Conservation (phyloP, 768 basidiomycete genomes). For the Sporobolomyces roseus region DNA sequence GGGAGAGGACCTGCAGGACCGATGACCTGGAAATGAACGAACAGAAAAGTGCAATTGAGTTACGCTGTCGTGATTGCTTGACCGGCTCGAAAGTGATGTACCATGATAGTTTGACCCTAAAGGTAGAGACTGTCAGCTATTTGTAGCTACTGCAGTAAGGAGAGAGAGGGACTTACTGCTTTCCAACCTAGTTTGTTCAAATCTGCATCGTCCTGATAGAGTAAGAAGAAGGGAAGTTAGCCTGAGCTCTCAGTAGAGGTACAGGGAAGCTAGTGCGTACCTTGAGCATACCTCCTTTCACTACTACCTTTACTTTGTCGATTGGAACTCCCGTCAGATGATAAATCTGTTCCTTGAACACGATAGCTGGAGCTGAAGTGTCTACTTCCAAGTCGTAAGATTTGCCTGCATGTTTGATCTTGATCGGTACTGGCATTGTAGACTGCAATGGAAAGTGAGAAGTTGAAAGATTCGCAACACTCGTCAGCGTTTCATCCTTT, state of each 20-base stretch:
- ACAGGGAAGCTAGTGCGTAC: background rate
- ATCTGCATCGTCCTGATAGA: slow-evolving; percentile 70
- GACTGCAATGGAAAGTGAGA: background rate
- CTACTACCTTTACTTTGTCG: slow-evolving; percentile 95
- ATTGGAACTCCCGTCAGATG: slow-evolving; percentile 76
- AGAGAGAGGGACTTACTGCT: slow-evolving; percentile 56
- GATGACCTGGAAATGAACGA: slow-evolving; percentile 55
- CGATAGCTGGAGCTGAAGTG: slow-evolving; percentile 59
- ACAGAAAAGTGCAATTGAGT: background rate
- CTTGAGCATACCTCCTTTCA: slow-evolving; percentile 61
- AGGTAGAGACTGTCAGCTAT: background rate
- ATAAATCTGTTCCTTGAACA: slow-evolving; percentile 80
- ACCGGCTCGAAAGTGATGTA: slow-evolving; percentile 2
- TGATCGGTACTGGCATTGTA: slow-evolving; percentile 53
- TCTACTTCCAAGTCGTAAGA: slow-evolving; percentile 67
- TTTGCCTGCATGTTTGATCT: slow-evolving; percentile 88
- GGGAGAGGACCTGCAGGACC: slow-evolving; percentile 90
- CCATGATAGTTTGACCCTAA: slow-evolving; percentile 84
- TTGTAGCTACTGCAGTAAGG: slow-evolving; percentile 8
- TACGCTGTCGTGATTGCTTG: background rate
- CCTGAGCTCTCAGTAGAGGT: too few species aligned
- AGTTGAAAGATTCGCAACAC: background rate
- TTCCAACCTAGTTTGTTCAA: slow-evolving; percentile 82
- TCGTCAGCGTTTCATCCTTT: background rate
- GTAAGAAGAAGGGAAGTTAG: background rate